These are phyloP conservation scores for Kodamaea arcana DNA, from an alignment of 1,139 yeast species.

Conservation along the genomic window DNA sequence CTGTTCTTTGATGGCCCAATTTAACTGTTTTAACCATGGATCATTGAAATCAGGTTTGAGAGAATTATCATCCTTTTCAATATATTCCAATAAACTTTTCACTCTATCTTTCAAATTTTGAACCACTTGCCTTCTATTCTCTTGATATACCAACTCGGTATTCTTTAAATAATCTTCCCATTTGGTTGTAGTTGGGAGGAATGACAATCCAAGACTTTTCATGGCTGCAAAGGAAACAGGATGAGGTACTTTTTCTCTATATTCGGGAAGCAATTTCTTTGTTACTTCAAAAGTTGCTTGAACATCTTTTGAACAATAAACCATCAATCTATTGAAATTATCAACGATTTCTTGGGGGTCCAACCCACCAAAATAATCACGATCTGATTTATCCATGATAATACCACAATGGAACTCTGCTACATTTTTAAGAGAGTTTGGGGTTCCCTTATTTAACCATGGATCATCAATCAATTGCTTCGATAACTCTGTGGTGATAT, in stretches of 20 bases:
- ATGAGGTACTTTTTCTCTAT: slow-evolving; percentile 71
- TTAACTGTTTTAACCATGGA: slow-evolving; percentile 87
- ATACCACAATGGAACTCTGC: slow-evolving; percentile 76
- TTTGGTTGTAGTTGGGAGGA: slow-evolving; percentile 69
- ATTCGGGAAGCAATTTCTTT: slow-evolving; percentile 64
- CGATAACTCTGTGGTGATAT: slow-evolving; percentile 13
- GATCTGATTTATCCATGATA: slow-evolving; percentile 57
- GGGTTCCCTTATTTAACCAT: slow-evolving; percentile 73
- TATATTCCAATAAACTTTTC: slow-evolving; percentile 46
- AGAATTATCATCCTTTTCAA: slow-evolving; percentile 24
- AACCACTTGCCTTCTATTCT: slow-evolving; percentile 55
- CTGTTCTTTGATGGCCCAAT: slow-evolving; percentile 71
- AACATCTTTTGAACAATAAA: slow-evolving; percentile 86
- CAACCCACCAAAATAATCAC: slow-evolving; percentile 60
- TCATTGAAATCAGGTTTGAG: slow-evolving; percentile 43
- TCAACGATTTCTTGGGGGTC: slow-evolving; percentile 54
- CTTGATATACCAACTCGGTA: slow-evolving; percentile 66
- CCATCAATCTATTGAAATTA: slow-evolving; percentile 58
- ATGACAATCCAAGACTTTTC: slow-evolving; percentile 67
- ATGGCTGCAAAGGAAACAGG: slow-evolving; percentile 94
- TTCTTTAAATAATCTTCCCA: slow-evolving; percentile 73
- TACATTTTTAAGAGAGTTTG: slow-evolving; percentile 79
- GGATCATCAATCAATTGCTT: slow-evolving; percentile 52
- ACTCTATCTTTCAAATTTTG: slow-evolving; percentile 59
- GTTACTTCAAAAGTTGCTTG: slow-evolving; percentile 69